Conservation (phyloP, 768 basidiomycete species). For the Lactifluus volemus region DNA sequence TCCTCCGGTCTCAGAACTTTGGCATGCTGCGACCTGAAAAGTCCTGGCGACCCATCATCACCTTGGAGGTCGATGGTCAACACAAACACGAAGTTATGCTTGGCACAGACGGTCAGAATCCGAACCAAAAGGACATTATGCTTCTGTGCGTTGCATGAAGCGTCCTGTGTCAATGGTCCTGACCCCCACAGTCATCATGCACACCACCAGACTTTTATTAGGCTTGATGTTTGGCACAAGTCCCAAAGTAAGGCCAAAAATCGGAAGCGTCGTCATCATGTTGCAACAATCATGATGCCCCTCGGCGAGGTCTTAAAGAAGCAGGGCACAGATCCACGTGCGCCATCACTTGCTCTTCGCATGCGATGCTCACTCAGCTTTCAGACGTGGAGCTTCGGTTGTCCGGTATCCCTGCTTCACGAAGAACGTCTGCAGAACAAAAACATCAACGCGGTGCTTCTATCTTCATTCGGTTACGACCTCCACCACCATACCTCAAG, state of each 20-base stretch:
- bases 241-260: slow-evolving; percentile 53
- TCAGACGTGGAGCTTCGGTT: slow-evolving; percentile 15
- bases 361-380: background rate
- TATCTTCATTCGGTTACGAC: slow-evolving; percentile 13
- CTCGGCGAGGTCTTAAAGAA: slow-evolving; percentile 45
- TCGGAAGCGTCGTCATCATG: slow-evolving; percentile 43
- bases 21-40: slow-evolving; percentile 45
- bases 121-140: slow-evolving; percentile 49
- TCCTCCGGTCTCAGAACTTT: slow-evolving; percentile 34
- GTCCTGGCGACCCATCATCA: slow-evolving; percentile 60
- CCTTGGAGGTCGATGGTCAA: slow-evolving; percentile 46
- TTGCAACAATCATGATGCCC: slow-evolving; percentile 43
- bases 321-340: slow-evolving; percentile 40
- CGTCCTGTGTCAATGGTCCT: background rate
- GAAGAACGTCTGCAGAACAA: slow-evolving; percentile 11
- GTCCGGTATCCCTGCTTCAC: slow-evolving; percentile 3
- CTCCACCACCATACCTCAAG: background rate
- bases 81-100: slow-evolving; percentile 47
- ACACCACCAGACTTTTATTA: slow-evolving; percentile 33
- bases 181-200: slow-evolving; percentile 32
- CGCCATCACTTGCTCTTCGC: slow-evolving; percentile 19
- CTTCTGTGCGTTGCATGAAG: slow-evolving; percentile 39
- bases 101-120: slow-evolving; percentile 62
- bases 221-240: slow-evolving; percentile 49
- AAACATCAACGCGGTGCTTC: slow-evolving; percentile 13